phyloP scores from a whole-genome alignment of 805 yeast species.

The Jamesozyma spencerorum region DNA sequence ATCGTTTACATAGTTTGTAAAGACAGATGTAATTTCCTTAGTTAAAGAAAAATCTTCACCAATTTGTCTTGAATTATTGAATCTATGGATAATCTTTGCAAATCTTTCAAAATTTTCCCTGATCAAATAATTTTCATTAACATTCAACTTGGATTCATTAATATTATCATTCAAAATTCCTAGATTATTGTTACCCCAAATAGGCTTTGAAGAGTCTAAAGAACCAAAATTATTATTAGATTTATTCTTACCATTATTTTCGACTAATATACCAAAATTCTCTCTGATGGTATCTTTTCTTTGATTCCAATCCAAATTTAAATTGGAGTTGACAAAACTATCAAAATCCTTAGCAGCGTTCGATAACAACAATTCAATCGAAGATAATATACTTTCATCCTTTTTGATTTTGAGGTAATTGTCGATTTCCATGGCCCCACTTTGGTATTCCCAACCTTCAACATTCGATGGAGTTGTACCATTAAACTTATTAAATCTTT shows the following conservation, averaged over 20 bases:
- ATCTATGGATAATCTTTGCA: conserved; percentile 59
- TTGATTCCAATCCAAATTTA: conserved; percentile 76
- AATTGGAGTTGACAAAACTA: conserved; percentile 56
- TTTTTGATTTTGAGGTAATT: conserved; percentile 57
- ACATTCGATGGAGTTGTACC: not conserved
- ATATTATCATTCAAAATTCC: conserved; percentile 21
- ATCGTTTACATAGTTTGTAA: conserved; percentile 43
- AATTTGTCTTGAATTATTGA: conserved; percentile 63
- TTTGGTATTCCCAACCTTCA: not conserved
- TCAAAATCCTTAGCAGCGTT: conserved; percentile 80
- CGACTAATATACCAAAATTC: conserved; percentile 51
- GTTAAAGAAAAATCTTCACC: conserved; percentile 44
- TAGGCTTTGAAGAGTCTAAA: conserved; percentile 1
- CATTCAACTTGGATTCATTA: conserved; percentile 33
- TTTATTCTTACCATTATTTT: conserved; percentile 5
- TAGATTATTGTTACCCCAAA: conserved; percentile 5
- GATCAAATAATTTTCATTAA: conserved; percentile 34
- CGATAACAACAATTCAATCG: conserved; percentile 71
- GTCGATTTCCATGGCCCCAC: conserved; percentile 39
- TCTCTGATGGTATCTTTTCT: conserved; percentile 67
- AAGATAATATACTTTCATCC: conserved; percentile 71
- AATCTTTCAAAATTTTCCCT: conserved; percentile 60
- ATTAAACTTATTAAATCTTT: not conserved
- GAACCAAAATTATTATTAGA: not conserved
- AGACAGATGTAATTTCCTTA: conserved; percentile 49